These are phyloP conservation scores for Flueggea neowawraea DNA, from an alignment of 441 rosid species.

Conservation along the genomic window DNA sequence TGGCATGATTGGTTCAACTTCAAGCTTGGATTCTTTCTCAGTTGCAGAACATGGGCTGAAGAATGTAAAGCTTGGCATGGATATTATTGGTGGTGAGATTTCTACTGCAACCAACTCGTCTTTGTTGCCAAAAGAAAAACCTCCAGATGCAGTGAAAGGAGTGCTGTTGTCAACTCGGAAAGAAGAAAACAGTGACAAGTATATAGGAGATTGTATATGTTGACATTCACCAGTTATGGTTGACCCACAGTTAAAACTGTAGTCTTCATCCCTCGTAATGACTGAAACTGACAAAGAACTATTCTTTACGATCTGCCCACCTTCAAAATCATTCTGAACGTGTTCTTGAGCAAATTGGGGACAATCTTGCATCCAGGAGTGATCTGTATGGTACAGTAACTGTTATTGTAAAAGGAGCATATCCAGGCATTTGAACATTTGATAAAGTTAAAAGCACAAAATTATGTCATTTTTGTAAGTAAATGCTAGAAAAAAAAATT, in stretches of 20 bases:
- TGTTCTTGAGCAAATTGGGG: conserved; percentile 30
- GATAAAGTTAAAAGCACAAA: too few relatives aligned
- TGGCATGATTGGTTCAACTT: conserved; percentile 9
- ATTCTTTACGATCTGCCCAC: conserved; percentile 36
- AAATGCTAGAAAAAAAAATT: too few relatives aligned
- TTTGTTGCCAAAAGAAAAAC: conserved; percentile 58
- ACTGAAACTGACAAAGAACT: conserved; percentile 38
- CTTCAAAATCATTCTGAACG: conserved; percentile 24
- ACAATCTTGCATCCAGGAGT: conserved; percentile 62
- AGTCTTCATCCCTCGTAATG: conserved; percentile 44
- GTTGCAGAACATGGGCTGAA: conserved; percentile 34
- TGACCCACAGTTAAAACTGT: conserved; percentile 50
- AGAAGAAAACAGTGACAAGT: conserved; percentile 56
- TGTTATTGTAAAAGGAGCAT: neutral
- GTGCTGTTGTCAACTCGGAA: conserved; percentile 27
- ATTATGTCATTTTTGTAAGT: too few relatives aligned
- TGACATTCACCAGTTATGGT: conserved; percentile 17
- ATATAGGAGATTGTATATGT: conserved; percentile 27
- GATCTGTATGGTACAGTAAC: conserved; percentile 39
- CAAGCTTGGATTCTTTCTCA: conserved; percentile 17
- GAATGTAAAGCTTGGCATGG: conserved; percentile 76
- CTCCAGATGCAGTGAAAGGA: conserved; percentile 30
- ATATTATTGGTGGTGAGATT: conserved; percentile 40
- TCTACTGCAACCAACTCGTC: conserved; percentile 29
- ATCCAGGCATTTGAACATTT: too few relatives aligned